Evolutionary conservation across 768 basidiomycete genomes (phyloP).

Genomic region (Lepiota venenata): DNA sequence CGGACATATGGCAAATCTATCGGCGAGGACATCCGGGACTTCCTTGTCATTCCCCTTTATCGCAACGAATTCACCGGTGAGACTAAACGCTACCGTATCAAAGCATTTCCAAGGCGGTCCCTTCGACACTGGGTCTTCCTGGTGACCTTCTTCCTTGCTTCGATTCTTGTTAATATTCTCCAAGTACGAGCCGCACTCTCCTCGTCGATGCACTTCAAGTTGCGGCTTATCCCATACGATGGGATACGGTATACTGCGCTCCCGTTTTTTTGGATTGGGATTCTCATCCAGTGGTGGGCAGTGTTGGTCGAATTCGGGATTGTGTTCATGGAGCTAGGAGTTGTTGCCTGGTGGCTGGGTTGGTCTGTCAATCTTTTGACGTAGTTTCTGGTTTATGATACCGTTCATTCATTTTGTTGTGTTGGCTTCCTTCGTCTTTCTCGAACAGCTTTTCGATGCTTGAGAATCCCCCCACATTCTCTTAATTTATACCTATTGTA

Average conservation of each 20-base stretch:
- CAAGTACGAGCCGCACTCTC: conserved; percentile 58
- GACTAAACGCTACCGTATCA: conserved; percentile 60
- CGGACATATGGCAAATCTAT: conserved; percentile 80
- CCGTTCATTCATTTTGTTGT: background rate
- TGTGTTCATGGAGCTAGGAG: conserved; percentile 53
- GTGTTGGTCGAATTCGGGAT: conserved; percentile 57
- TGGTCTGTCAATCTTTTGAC: conserved; percentile 57
- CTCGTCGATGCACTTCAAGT: conserved; percentile 48
- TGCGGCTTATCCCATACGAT: conserved; percentile 56
- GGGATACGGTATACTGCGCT: conserved; percentile 61
- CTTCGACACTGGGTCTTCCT: conserved; percentile 67
- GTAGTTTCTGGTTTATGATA: background rate
- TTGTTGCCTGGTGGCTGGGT: conserved; percentile 72
- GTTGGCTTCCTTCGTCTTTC: background rate
- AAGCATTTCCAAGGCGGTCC: conserved; percentile 57
- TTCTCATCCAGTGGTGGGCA: conserved; percentile 66
- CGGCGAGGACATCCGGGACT: conserved; percentile 74
- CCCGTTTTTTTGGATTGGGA: conserved; percentile 61
- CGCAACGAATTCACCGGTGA: conserved; percentile 84
- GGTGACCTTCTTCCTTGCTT: conserved; percentile 44
- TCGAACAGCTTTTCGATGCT: background rate
- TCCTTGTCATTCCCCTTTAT: conserved; percentile 79
- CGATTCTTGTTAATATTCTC: conserved; percentile 47
- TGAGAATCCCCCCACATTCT: background rate
- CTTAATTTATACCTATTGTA: conserved; percentile 7